Percentiles rank a stretch among this genome's conserved stretches.
phyloP scores from a whole-genome alignment of 345 rosid species.

The Litchi chinensis region DNA sequence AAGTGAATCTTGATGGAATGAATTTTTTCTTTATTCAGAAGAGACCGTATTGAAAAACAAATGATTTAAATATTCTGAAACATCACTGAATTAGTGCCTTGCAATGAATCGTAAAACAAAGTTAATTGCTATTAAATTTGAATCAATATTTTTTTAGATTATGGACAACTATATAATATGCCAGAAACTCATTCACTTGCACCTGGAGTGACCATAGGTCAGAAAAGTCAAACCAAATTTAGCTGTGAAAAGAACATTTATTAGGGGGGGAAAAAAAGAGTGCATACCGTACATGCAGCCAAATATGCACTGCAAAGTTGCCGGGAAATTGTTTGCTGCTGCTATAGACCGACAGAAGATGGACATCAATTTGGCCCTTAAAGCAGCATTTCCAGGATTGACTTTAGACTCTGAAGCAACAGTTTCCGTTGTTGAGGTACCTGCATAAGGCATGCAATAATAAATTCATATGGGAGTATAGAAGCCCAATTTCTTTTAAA shows the following conservation, averaged over 20 bases:
- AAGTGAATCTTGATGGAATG: not conserved
- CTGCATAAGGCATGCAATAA: conserved; percentile 42
- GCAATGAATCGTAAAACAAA: not conserved
- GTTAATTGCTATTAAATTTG: not conserved
- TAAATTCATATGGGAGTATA: not conserved
- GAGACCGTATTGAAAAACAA: not conserved
- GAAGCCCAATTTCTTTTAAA: not conserved
- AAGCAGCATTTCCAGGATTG: conserved; percentile 67
- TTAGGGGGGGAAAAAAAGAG: not conserved
- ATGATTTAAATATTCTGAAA: not conserved
- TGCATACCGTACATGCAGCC: conserved; percentile 86
- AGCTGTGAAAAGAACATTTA: not conserved
- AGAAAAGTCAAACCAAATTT: not conserved
- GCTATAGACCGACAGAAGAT: conserved; percentile 75
- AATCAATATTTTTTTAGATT: not conserved
- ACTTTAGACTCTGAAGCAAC: conserved; percentile 65
- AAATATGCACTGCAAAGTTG: conserved; percentile 93
- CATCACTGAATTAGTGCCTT: not conserved
- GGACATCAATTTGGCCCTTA: conserved; percentile 77
- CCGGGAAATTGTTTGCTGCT: conserved; percentile 92
- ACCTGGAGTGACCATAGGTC: not conserved
- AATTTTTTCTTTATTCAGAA: not conserved
- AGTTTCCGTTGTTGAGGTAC: conserved; percentile 59
- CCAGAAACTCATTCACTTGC: not conserved
- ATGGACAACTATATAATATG: not conserved